Percentiles rank a stretch among this genome's conserved stretches.
Evolutionary conservation across 768 basidiomycete species (phyloP).

Genomic region (Tylopilus subfusipes): DNA sequence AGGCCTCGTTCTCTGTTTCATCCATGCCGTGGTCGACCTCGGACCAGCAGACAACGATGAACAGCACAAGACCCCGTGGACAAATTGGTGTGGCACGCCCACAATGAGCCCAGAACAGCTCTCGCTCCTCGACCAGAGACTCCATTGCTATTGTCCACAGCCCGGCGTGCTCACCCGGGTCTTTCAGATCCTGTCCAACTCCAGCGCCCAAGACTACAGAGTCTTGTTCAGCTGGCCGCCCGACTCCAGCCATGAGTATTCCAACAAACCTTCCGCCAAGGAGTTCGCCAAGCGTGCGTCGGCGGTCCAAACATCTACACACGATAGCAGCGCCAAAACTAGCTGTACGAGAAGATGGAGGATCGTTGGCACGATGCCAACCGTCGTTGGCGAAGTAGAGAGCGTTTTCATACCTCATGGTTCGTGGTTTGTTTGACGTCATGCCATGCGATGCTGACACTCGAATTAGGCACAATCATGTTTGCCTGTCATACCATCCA

Average conservation of each 20-base stretch:
- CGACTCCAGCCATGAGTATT: conserved; percentile 41
- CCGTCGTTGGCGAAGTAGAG: conserved; percentile 64
- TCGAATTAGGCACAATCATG: conserved; percentile 34
- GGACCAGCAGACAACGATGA: conserved; percentile 71
- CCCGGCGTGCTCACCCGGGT: conserved; percentile 54
- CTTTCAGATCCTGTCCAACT: conserved; percentile 74
- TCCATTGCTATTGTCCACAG: conserved; percentile 53
- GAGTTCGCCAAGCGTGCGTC: conserved; percentile 59
- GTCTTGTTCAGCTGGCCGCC: conserved; percentile 78
- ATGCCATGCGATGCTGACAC: conserved; percentile 30
- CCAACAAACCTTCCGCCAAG: conserved; percentile 42
- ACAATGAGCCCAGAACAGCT: conserved; percentile 55
- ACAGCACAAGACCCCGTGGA: conserved; percentile 67
- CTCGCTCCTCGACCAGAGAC: conserved; percentile 54
- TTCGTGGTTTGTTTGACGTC: conserved; percentile 41
- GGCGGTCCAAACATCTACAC: conserved; percentile 52
- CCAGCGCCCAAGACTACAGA: conserved; percentile 43
- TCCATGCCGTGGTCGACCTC: conserved; percentile 79
- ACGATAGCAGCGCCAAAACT: conserved; percentile 72
- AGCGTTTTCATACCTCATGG: conserved; percentile 92
- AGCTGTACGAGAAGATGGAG: conserved; percentile 84
- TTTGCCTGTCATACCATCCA: conserved; percentile 40
- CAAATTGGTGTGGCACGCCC: conserved; percentile 87
- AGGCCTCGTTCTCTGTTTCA: conserved; percentile 83
- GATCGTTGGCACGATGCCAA: conserved; percentile 61